Conservation (phyloP, 768 basidiomycete species). For the Chlorophyllum brunneum region DNA sequence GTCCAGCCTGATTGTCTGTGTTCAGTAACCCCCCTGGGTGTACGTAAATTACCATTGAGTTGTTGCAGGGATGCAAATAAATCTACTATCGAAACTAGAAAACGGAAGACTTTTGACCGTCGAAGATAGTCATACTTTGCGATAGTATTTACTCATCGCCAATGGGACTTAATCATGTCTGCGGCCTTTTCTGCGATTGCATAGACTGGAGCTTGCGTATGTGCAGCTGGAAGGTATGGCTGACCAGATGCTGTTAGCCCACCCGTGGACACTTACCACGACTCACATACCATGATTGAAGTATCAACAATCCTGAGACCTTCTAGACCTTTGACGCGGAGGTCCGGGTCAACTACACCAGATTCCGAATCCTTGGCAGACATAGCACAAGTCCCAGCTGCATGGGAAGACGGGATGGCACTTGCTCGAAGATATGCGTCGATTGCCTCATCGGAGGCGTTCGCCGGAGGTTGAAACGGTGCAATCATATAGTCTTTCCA, state of each 20-base stretch:
- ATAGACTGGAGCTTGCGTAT: conserved; percentile 15
- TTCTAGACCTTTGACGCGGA: conserved; percentile 29
- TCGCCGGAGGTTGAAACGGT: conserved; percentile 13
- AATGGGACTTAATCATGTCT: conserved; percentile 14
- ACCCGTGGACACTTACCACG: neutral
- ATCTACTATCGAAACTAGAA: too few relatives aligned
- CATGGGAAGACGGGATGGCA: conserved; percentile 25
- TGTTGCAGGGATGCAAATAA: too few relatives aligned
- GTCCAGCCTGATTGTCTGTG: too few relatives aligned
- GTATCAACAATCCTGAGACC: conserved; percentile 37
- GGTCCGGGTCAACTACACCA: conserved; percentile 18
- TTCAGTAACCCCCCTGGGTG: too few relatives aligned
- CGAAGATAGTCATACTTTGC: too few relatives aligned
- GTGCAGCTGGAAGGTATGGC: conserved; percentile 16
- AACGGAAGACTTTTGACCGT: too few relatives aligned
- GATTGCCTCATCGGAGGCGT: conserved; percentile 22
- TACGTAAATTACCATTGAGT: too few relatives aligned
- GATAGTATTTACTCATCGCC: neutral
- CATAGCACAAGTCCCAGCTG: conserved; percentile 28
- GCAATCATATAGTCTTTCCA: conserved; percentile 21
- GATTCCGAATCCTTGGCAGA: conserved; percentile 21
- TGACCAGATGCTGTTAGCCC: neutral
- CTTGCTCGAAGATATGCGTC: conserved; percentile 21
- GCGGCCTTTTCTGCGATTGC: conserved; percentile 18
- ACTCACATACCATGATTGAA: conserved; percentile 28